Conservation (phyloP, 2,329 filamentous ascomycete species). For the Alternaria brassicicola region DNA sequence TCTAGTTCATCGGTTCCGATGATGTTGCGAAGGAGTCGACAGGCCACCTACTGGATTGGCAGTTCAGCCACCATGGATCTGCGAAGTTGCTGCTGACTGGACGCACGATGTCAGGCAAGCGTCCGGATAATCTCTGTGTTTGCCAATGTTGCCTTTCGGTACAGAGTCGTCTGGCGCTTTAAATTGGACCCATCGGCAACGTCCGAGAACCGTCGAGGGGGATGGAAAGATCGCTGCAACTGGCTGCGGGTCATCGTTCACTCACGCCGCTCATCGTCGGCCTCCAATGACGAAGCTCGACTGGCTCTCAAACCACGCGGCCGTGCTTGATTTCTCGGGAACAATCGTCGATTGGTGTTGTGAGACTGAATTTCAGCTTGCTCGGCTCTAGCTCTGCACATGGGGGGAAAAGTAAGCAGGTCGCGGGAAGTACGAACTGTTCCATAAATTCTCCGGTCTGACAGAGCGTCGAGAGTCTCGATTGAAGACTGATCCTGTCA, state of each 20-base stretch:
- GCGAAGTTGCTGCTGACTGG: constrained; percentile 6
- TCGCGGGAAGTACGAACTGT: not conserved
- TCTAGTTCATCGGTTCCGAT: constrained; percentile 1
- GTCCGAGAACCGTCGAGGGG: not conserved
- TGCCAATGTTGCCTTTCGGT: not conserved
- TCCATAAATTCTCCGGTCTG: constrained; percentile 9
- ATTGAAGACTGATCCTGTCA: constrained; percentile 3
- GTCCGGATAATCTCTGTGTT: not conserved
- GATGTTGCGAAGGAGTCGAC: constrained; percentile 2
- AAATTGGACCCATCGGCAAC: not conserved
- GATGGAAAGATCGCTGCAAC: not conserved
- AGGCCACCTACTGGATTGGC: constrained; percentile 1
- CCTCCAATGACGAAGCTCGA: constrained; percentile 17
- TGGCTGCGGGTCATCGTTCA: not conserved
- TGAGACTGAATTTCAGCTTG: constrained; percentile 5
- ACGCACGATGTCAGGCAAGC: not conserved
- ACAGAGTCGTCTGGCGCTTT: not conserved
- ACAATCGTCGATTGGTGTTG: not conserved
- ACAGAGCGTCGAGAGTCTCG: constrained; percentile 7
- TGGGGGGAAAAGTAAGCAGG: not conserved
- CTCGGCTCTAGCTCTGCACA: not conserved
- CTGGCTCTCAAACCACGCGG: not conserved
- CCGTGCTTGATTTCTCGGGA: not conserved
- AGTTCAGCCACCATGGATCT: constrained; percentile 3
- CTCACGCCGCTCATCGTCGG: not conserved